Base-by-base conservation (phyloP, 306 rosid genomes). In the Castanea sativa region DNA sequence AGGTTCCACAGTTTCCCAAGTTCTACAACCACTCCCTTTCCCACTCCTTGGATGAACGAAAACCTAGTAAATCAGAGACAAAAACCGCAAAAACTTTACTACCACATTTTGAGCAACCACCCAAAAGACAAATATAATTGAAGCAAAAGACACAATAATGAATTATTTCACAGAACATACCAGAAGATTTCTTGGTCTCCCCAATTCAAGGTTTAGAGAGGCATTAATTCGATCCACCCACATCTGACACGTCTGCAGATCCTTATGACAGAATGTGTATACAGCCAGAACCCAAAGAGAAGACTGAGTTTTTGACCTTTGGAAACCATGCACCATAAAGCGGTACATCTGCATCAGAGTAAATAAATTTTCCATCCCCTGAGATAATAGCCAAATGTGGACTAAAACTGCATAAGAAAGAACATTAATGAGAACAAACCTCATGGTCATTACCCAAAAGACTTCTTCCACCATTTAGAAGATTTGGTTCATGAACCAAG, bases 41-140 rank as follows among this genome's bases (percentile, higher is more conserved):
- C 99, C 99, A 83, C 99, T 94, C 85, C 82, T 94, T 87, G 99
- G 99, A 90, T 92, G 87, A 87, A 94, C 88, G 72, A 94, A 91
- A 86, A 94, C 97, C 97, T 94, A 89, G 76, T 56, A 87, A 91
- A 86, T 81, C 86, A 85, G 85, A 85, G 83, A 86, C 43, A 77
- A 82, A 41, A 78, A 82, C 82, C 86, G 84, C 87, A 82, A 78
- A 84, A 84, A 80, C 84, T 81, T 80, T 30, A 73, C 43, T 21
- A 43, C 61, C 30, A 30, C 74, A 38, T 73, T 63, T 79, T 75
- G 30, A 61, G 64, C 68, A 68, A 69, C 76, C 68, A 71, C 79
- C 52, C 49, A 74, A 61, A 76, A 15, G 51, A 63, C 33, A 73
- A 15, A 56, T 35, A 55, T 81, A 84, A 84, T 78, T 14, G 64